Percentiles rank a stretch among this genome's conserved stretches.
These are phyloP conservation scores for Scytalidium lignicola DNA, from an alignment of 2,329 filamentous ascomycete genomes.

Conservation along the genomic window DNA sequence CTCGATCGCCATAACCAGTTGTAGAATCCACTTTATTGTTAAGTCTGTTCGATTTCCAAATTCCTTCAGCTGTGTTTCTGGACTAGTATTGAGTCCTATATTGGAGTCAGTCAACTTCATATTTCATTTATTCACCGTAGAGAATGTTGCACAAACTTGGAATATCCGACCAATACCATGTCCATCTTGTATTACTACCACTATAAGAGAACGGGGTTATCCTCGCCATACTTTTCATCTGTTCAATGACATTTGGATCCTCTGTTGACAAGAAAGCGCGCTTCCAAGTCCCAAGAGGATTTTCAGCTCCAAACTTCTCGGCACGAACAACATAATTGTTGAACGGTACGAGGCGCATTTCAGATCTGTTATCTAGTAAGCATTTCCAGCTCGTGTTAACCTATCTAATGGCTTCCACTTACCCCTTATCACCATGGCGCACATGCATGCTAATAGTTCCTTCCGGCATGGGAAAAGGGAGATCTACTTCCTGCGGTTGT, in stretches of 20 bases:
- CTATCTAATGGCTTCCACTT: not conserved
- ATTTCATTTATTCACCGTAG: not conserved
- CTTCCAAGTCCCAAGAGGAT: not conserved
- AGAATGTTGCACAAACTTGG: not conserved
- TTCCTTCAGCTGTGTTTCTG: not conserved
- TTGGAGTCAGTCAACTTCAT: not conserved
- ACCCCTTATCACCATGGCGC: not conserved
- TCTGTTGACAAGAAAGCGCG: not conserved
- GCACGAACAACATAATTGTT: not conserved
- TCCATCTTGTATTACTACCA: not conserved
- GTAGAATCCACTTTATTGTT: constrained; percentile 22
- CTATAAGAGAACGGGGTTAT: not conserved
- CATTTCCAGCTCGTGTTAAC: too few species aligned
- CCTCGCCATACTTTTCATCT: not conserved
- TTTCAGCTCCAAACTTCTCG: not conserved
- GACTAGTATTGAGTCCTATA: not conserved
- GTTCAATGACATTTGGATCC: not conserved
- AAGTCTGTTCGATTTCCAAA: constrained; percentile 20
- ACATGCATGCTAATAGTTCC: constrained; percentile 21
- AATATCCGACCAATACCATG: not conserved
- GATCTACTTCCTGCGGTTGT: constrained; percentile 1
- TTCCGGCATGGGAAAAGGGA: constrained; percentile 17
- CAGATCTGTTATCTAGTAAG: not conserved
- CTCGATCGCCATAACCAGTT: constrained; percentile 21
- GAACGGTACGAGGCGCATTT: not conserved